Base-by-base conservation (phyloP, 1,284 basidiomycete species). In the Fomitiporia mediterranea region DNA sequence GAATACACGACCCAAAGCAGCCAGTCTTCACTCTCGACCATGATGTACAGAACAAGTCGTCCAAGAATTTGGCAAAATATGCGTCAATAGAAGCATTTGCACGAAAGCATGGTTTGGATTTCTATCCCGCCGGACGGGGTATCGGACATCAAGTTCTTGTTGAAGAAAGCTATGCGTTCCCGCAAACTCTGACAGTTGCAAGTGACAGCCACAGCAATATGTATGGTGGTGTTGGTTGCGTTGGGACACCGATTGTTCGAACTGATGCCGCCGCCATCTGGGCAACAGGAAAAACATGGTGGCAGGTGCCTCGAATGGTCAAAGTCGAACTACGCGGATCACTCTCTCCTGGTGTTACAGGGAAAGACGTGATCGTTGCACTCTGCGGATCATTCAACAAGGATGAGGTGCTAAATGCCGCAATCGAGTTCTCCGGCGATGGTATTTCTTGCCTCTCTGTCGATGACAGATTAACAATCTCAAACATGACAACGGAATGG, bases 401-500 rank as follows among this genome's bases (percentile, higher is more conserved):
- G 63, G 97, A 99, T 70, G 93, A 99, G 70, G 97, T 99, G 2
- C 79, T 99, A 46, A 99, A 99, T 66, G 89, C 90, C n/a, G 96
- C 96, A 2, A 90, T 99, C 69, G 97, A 99, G 70, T 99, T 99
- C 71, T 86, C 88, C 1, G 96, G 96, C n/a, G 84, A 90, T 34
- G 97, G 96, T 19, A 78, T 98, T n/a, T 67, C 80, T 23, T 79
- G 84, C 32, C 77, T 99, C 42, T 75, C 83, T 0, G 80, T 99
- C 43, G 96, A 99, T 67, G 94, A 99, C 67, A 82, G 96, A 34
- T 77, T 99, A 52, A 96, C 96, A 0, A 98, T 99, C 61, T 79
- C 94, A 32, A 97, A 97, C 71, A 99, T 99, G 96, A 98, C 96
- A 2, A 99, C 97, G 15, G 96, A 99, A 70, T 99, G 96, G 96